Evolutionary conservation across 305 asterid genomes (phyloP), one percentile per base, ranked within the genome.

Genomic region (Fraxinus platypoda): DNA sequence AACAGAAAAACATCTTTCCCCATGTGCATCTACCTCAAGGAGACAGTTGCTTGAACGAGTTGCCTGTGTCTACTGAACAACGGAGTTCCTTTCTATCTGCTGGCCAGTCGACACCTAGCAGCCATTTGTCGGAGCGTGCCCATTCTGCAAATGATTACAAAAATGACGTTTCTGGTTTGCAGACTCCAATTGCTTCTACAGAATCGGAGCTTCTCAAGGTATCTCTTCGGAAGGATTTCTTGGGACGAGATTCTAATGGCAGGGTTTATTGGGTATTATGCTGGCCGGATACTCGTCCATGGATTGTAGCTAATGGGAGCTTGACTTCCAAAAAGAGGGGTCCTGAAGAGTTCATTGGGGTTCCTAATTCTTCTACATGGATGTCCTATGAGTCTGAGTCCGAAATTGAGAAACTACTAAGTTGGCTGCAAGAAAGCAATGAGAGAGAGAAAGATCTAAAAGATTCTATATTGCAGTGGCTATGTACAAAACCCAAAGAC

Each of bases 191-290:
- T 85, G 89, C 91, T 83, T 82, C 89, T 37, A 80, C 86, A 80
- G 97, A 94, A 83, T 84, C 87, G 25, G 97, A 94, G 80, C 90
- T 93, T 78, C 81, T 80, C 52, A 91, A 88, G 83, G 85, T 91
- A 74, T 90, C 95, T 82, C 84, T 94, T 70, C 86, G 97, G 26
- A 94, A 92, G 90, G 97, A 93, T 82, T 90, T 83, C 83, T 82
- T 96, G 92, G 99, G 99, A 77, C 88, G 97, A 84, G 99, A 96
- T 87, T 87, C 96, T 54, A 90, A 87, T 73, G 98, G 99, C 68
- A 88, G 98, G 86, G 86, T 81, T 82, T 96, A 93, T 86, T 96
- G 98, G 99, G 89, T 80, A 54, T 92, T 87, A 75, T 85, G 86
- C 83, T 87, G 87, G 83, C 91, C 90, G 15, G 89, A 88, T 68